These are phyloP conservation scores for Cryomyces minteri DNA, from an alignment of 495 filamentous ascomycete species.

Conservation along the genomic window DNA sequence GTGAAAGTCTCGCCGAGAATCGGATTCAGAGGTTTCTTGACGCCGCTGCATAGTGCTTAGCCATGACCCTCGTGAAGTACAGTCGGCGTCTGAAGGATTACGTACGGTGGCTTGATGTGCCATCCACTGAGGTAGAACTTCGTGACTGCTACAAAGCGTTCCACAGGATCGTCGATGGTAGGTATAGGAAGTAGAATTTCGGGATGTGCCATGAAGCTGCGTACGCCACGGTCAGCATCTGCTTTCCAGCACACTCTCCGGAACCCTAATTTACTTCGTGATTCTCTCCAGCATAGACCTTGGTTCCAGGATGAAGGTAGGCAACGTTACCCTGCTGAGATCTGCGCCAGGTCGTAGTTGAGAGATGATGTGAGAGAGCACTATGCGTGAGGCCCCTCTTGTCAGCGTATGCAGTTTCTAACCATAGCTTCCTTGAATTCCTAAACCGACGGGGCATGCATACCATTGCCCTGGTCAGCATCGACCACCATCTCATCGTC, in stretches of 20 bases:
- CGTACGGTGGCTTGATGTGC: conserved; percentile 96
- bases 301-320: conserved; percentile 95
- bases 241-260: background rate
- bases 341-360: conserved; percentile 92
- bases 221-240: background rate
- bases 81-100: conserved; percentile 3
- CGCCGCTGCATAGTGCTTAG: conserved; percentile 38
- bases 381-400: conserved; percentile 21
- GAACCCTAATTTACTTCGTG: conserved; percentile 23
- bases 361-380: conserved; percentile 89
- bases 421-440: background rate
- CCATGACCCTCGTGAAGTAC: background rate
- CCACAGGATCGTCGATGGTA: conserved; percentile 70
- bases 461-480: conserved; percentile 55
- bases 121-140: conserved; percentile 97
- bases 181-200: conserved; percentile 85
- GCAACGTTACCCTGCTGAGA: conserved; percentile 80
- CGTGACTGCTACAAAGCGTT: conserved; percentile 84
- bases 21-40: conserved; percentile 97
- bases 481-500: conserved; percentile 72
- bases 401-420: background rate
- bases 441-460: conserved; percentile 1
- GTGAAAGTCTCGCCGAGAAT: conserved; percentile 91
- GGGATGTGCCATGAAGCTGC: conserved; percentile 97
- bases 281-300: conserved; percentile 97